These are phyloP conservation scores for Cladochytrium replicatum DNA, from an alignment of 192 early-diverging fungal genomes.

Conservation along the genomic window DNA sequence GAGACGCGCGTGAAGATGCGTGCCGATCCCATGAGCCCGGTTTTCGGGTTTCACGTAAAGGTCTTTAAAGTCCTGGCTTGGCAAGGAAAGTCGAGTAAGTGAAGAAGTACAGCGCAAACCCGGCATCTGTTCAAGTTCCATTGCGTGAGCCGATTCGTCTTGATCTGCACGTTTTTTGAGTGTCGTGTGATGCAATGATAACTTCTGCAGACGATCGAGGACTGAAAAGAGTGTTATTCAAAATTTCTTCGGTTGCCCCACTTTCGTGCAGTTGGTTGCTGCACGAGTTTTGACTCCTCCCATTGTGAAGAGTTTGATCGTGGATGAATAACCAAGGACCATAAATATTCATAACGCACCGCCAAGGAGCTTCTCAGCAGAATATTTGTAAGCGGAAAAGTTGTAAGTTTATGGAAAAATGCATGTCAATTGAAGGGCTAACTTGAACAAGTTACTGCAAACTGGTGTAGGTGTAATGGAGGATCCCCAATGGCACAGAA, in stretches of 20 bases:
- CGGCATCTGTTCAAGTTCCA: conserved; percentile 37
- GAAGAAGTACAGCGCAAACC: conserved; percentile 76
- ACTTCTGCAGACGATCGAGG: conserved; percentile 54
- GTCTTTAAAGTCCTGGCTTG: conserved; percentile 74
- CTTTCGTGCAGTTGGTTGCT: conserved; percentile 51
- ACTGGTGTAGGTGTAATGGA: too few relatives aligned
- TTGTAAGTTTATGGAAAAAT: too few relatives aligned
- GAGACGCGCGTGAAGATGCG: conserved; percentile 46
- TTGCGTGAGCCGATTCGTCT: not conserved
- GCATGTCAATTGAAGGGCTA: too few relatives aligned
- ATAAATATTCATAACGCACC: too few relatives aligned
- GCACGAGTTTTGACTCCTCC: conserved; percentile 9
- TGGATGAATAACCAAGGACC: too few relatives aligned
- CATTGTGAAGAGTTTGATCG: too few relatives aligned
- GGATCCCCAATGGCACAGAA: too few relatives aligned
- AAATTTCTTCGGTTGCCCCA: conserved; percentile 54
- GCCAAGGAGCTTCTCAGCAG: too few relatives aligned
- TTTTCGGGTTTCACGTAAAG: conserved; percentile 57
- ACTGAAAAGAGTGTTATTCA: conserved; percentile 57
- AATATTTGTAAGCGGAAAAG: too few relatives aligned
- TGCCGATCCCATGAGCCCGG: conserved; percentile 60
- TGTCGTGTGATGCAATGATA: conserved; percentile 46
- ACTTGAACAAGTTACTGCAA: too few relatives aligned
- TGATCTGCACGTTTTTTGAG: not conserved
- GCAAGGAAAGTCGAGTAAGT: conserved; percentile 67